Evolutionary conservation across 1,139 yeast species (phyloP), one percentile per base, ranked within the genome.

Genomic region (Sugiyamaella neomexicana): DNA sequence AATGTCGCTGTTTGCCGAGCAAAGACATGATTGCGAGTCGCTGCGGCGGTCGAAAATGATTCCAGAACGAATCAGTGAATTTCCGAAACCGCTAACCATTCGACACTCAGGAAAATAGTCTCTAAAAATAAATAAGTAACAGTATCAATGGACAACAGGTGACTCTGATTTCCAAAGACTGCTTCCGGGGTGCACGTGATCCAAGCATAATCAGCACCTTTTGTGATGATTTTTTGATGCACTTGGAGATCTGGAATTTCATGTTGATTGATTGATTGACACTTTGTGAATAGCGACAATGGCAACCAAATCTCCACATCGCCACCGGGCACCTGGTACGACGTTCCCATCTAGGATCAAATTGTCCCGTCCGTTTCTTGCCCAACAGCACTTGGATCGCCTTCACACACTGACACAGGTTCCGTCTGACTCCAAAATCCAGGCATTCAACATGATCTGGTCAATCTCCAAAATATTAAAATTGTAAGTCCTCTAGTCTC

Each of bases 391-490:
- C 38, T 53, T 64, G n/a, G 62, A 60, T 17, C 44, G 46, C n/a
- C 52, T 64, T 5, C 60, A 59, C 15, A 40, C 31, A 8, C 56
- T 55, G 32, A 52, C 61, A 13, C 55, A 53, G n/a, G 61, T 63
- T 1, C 54, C 60, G 10, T 43, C 55, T 1, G 59, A 58, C 37
- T 50, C 55, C 32, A 47, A 60, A 9, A 49, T 56, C 27, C 62
- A 62, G 16, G 66, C 65, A n/a, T 60, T 59, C 48, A 56, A 54
- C n/a, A 55, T 60, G 13, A 53, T 64, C 2, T 57, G 63, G 61
- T 40, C 48, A n/a, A 58, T 62, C 4, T 62, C 68, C 44, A 55
- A 54, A 42, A 45, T 43, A 16, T 57, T 67, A 46, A 59, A 60
- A 49, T 62, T 68, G 58, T 56, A 54, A 39, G 58, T 43, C 9